Evolutionary conservation across 2,329 filamentous ascomycete species (phyloP).

Genomic region (Alternaria ventricosa): DNA sequence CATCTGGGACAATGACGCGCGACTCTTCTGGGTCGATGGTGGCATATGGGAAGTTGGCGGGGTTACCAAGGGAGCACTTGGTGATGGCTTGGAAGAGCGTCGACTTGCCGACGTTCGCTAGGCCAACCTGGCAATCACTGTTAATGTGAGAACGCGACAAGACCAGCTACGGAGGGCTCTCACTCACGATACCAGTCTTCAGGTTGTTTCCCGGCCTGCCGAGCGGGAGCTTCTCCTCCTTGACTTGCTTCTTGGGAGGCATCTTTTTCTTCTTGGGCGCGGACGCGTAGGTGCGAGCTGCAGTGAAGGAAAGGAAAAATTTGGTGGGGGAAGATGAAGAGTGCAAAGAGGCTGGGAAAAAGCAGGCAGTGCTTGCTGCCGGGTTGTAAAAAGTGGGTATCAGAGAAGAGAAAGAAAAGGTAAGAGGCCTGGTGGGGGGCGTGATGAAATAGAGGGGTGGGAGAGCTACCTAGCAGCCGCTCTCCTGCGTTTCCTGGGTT

Average conservation of each 20-base stretch:
- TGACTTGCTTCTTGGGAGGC: constrained; percentile 91
- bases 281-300: constrained; percentile 64
- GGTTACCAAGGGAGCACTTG: constrained; percentile 96
- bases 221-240: constrained; percentile 95
- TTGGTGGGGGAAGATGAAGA: constrained; percentile 32
- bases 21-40: constrained; percentile 99
- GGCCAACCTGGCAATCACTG: constrained; percentile 75
- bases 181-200: constrained; percentile 98
- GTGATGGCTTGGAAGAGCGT: constrained; percentile 99
- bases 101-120: constrained; percentile 99
- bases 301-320: constrained; percentile 46
- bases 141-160: constrained; percentile 51
- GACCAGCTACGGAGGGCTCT: constrained; percentile 52
- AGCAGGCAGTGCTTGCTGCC: constrained; percentile 58
- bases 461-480: constrained; percentile 17
- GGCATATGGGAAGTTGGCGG: constrained; percentile 98
- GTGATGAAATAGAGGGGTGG: constrained; percentile 35
- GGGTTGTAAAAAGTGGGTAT: constrained; percentile 59
- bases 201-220: constrained; percentile 96
- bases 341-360: constrained; percentile 45
- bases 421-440: constrained; percentile 49
- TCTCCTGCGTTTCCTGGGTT: constrained; percentile 20
- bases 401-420: constrained; percentile 57
- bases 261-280: constrained; percentile 73
- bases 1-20: constrained; percentile 94